phyloP scores from a whole-genome alignment of 2,329 filamentous ascomycete species.

The Colletotrichum costaricense region DNA sequence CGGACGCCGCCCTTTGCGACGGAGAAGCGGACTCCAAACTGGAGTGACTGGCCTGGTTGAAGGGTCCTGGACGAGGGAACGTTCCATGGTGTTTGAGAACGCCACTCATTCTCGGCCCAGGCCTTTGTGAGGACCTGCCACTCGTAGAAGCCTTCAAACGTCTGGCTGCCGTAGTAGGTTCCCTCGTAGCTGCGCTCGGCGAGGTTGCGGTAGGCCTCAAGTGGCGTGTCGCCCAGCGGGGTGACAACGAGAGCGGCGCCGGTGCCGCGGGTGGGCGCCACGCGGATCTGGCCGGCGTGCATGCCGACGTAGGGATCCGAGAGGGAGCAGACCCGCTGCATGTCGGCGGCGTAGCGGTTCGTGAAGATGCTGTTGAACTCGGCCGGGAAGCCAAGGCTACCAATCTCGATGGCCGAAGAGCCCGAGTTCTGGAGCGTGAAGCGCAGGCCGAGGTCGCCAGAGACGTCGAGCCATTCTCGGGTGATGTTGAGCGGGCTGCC shows the following conservation, averaged over 20 bases:
- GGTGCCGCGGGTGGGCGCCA: slow-evolving; percentile 60
- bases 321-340: slow-evolving; percentile 62
- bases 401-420: slow-evolving; percentile 58
- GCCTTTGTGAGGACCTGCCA: slow-evolving; percentile 67
- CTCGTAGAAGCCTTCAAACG: slow-evolving; percentile 70
- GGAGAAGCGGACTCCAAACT: slow-evolving; percentile 64
- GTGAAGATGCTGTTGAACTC: slow-evolving; percentile 74
- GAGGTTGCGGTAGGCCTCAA: slow-evolving; percentile 68
- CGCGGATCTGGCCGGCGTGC: slow-evolving; percentile 66
- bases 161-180: slow-evolving; percentile 62
- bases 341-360: slow-evolving; percentile 58
- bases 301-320: slow-evolving; percentile 70
- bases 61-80: slow-evolving; percentile 58
- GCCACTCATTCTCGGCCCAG: slow-evolving; percentile 69
- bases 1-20: slow-evolving; percentile 55
- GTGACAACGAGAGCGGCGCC: slow-evolving; percentile 66
- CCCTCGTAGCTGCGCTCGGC: slow-evolving; percentile 53
- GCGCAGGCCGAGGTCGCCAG: slow-evolving; percentile 61
- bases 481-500: slow-evolving; percentile 56
- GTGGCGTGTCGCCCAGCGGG: slow-evolving; percentile 53
- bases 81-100: slow-evolving; percentile 62
- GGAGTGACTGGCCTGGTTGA: slow-evolving; percentile 54
- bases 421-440: slow-evolving; percentile 62
- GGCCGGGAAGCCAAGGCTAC: slow-evolving; percentile 67
- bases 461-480: slow-evolving; percentile 61